phyloP scores from a whole-genome alignment of 2,329 filamentous ascomycete genomes.

The Passalora sequoiae region DNA sequence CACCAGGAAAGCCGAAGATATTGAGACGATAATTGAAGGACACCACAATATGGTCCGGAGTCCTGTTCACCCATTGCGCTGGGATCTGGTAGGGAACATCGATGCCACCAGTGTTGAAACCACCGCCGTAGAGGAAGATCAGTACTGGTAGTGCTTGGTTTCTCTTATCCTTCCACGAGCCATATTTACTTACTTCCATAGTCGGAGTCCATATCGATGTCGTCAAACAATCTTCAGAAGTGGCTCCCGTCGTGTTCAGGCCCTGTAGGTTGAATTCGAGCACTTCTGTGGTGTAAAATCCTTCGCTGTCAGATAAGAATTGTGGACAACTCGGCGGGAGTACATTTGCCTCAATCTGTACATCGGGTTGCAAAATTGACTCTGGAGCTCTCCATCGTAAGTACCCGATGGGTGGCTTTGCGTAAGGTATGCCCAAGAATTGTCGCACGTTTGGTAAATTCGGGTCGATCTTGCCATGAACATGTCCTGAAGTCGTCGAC shows the following conservation, averaged over 20 bases:
- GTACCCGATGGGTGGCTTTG: conserved; percentile 32
- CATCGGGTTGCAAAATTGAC: conserved; percentile 18
- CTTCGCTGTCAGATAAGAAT: conserved; percentile 18
- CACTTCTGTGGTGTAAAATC: conserved; percentile 25
- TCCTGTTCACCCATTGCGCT: conserved; percentile 40
- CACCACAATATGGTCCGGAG: conserved; percentile 35
- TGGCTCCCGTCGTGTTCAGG: conserved; percentile 27
- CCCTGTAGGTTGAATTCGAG: conserved; percentile 30
- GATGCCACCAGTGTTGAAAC: conserved; percentile 41
- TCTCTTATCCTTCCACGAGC: conserved; percentile 3
- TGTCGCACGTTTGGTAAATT: conserved; percentile 20
- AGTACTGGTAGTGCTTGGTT: conserved; percentile 39
- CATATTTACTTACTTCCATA: background rate
- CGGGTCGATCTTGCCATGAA: conserved; percentile 11
- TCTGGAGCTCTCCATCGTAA: conserved; percentile 33
- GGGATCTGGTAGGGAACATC: conserved; percentile 46
- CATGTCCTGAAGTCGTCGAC: conserved; percentile 9
- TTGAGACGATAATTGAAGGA: conserved; percentile 42
- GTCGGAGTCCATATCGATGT: conserved; percentile 45
- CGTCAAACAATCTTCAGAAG: conserved; percentile 45
- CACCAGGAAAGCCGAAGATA: conserved; percentile 41
- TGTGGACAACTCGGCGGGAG: conserved; percentile 29
- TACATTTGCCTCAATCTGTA: conserved; percentile 22
- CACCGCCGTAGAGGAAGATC: conserved; percentile 47
- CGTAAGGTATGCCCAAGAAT: conserved; percentile 37